Conservation (phyloP, 2,329 filamentous ascomycete genomes). For the Arthrobotrys entomopaga region DNA sequence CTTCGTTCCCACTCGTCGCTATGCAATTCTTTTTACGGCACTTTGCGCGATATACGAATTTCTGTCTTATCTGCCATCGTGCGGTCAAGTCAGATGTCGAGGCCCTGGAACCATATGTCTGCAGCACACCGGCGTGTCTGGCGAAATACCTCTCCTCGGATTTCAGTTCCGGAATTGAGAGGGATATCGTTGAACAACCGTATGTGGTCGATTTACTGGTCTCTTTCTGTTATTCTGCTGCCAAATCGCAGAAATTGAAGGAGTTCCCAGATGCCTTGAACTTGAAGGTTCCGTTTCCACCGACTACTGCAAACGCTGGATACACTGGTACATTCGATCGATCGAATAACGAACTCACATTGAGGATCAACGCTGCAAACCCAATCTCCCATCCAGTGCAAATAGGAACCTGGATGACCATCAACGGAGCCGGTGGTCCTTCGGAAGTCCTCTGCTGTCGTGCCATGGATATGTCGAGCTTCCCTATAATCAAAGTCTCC, state of each 20-base stretch:
- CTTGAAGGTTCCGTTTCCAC: slow-evolving; percentile 61
- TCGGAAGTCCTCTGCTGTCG: slow-evolving; percentile 35
- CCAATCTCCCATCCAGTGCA: slow-evolving; percentile 52
- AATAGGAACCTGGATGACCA: slow-evolving; percentile 54
- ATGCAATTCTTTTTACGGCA: slow-evolving; percentile 75
- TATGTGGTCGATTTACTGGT: slow-evolving; percentile 85
- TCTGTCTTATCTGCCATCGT: slow-evolving; percentile 85
- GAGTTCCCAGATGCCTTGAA: slow-evolving; percentile 70
- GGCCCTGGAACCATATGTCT: slow-evolving; percentile 81
- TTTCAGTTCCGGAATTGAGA: slow-evolving; percentile 83
- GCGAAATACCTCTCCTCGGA: slow-evolving; percentile 92
- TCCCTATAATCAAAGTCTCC: slow-evolving; percentile 49
- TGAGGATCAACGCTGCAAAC: slow-evolving; percentile 45
- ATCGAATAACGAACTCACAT: slow-evolving; percentile 34
- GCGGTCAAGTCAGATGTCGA: slow-evolving; percentile 73
- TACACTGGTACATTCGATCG: slow-evolving; percentile 43
- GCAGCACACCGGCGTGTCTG: slow-evolving; percentile 77
- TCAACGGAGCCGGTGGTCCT: slow-evolving; percentile 26
- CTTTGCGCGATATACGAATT: slow-evolving; percentile 82
- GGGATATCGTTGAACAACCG: slow-evolving; percentile 81
- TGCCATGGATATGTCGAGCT: slow-evolving; percentile 46
- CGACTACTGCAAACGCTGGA: slow-evolving; percentile 16
- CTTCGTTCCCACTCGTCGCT: slow-evolving; percentile 69
- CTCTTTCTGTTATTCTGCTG: slow-evolving; percentile 78
- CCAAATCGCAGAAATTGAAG: slow-evolving; percentile 63